Conservation (phyloP, 139 green algal genomes). For the Chlorella sp. region DNA sequence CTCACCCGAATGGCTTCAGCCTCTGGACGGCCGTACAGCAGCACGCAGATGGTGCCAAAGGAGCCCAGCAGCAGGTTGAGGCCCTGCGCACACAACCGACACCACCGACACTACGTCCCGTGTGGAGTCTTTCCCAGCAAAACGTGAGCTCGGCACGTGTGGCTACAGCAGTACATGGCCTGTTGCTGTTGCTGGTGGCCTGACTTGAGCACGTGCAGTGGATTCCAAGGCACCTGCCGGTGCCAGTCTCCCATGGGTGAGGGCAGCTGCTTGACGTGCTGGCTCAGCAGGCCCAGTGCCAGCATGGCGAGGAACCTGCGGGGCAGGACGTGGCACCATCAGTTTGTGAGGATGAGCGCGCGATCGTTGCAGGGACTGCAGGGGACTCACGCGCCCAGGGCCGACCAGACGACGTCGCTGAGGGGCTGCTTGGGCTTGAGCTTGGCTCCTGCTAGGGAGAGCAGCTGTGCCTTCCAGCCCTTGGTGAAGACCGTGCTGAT, state of each 20-base stretch:
- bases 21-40: constrained; percentile 38
- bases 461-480: neutral
- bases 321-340: neutral
- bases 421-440: neutral
- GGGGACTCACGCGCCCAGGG: neutral
- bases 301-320: neutral
- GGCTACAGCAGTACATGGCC: neutral
- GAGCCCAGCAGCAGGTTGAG: constrained; percentile 36
- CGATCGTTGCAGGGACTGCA: neutral
- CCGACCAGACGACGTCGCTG: neutral
- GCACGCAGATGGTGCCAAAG: constrained; percentile 40
- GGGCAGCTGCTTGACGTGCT: neutral
- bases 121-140: neutral
- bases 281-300: neutral
- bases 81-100: constrained; percentile 20
- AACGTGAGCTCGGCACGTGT: neutral
- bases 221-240: neutral
- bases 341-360: neutral
- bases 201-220: neutral
- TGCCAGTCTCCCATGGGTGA: no score
- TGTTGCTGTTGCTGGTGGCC: neutral
- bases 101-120: no score
- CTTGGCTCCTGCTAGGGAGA: neutral
- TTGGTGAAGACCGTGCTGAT: neutral
- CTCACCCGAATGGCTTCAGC: constrained; percentile 26